These are phyloP conservation scores for Somion occarium DNA, from an alignment of 1,284 basidiomycete genomes.

Conservation along the genomic window DNA sequence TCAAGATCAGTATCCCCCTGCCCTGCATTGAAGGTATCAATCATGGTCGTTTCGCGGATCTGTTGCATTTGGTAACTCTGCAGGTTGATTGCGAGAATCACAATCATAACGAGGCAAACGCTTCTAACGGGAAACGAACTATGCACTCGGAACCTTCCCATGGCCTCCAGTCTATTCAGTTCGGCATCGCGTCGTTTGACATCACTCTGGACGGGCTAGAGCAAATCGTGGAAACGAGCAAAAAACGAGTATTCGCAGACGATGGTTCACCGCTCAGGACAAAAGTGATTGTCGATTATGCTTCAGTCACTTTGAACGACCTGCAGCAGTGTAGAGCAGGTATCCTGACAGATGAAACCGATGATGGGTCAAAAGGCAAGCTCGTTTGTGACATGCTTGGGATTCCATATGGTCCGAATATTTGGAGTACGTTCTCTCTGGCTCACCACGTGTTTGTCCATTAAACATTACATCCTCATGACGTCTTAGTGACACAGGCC, in stretches of 20 bases:
- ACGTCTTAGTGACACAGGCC: slow-evolving; percentile 35
- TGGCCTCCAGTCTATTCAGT: slow-evolving; percentile 6
- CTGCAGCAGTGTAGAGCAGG: background rate
- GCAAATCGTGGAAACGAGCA: background rate
- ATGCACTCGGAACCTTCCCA: background rate
- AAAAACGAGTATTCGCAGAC: background rate
- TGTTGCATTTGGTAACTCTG: slow-evolving; percentile 16
- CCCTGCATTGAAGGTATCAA: slow-evolving; percentile 32
- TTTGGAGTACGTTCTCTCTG: slow-evolving; percentile 46
- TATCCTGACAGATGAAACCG: background rate
- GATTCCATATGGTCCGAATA: slow-evolving; percentile 27
- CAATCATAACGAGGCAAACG: background rate
- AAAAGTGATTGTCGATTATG: slow-evolving; percentile 6
- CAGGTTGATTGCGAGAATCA: slow-evolving; percentile 4
- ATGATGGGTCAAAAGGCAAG: slow-evolving; percentile 3
- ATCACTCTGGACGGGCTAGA: slow-evolving; percentile 1
- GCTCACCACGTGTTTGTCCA: too few relatives aligned
- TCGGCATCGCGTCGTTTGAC: slow-evolving; percentile 7
- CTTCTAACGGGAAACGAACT: background rate
- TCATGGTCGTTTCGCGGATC: slow-evolving; percentile 12
- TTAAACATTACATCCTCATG: too few relatives aligned
- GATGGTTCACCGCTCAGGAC: background rate
- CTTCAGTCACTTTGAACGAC: background rate
- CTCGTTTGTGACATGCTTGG: slow-evolving; percentile 16
- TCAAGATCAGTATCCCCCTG: slow-evolving; percentile 54